A percentile compares a stretch with the other conserved stretches of the same genome.
phyloP scores from a whole-genome alignment of 208 protist genomes.

The Acanthamoeba triangularis region DNA sequence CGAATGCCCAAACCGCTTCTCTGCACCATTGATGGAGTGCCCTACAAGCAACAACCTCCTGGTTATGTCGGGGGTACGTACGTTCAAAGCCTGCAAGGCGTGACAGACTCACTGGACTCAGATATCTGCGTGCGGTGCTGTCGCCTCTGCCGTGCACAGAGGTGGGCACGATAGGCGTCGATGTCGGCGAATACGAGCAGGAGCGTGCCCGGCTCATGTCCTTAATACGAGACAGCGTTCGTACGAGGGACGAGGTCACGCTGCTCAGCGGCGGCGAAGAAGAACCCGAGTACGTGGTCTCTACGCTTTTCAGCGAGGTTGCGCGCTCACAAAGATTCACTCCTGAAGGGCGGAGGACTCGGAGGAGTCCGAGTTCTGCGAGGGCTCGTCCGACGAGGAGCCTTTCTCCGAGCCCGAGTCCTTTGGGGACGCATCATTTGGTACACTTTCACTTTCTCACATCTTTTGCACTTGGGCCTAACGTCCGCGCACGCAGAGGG shows the following conservation, averaged over 20 bases:
- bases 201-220: constrained; percentile 36
- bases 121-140: background rate
- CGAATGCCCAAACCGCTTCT: constrained; percentile 51
- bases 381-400: constrained; percentile 1
- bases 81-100: background rate
- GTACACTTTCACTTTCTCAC: background rate
- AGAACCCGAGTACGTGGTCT: background rate
- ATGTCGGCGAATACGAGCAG: constrained; percentile 72
- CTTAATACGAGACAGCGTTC: background rate
- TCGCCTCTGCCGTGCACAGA: background rate
- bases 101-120: background rate
- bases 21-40: constrained; percentile 66
- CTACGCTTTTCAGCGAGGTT: background rate
- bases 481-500: background rate
- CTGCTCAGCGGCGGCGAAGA: constrained; percentile 47
- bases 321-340: background rate
- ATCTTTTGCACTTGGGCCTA: background rate
- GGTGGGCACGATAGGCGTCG: constrained; percentile 39
- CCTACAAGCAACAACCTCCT: constrained; percentile 71
- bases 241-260: background rate
- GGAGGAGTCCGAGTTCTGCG: constrained; percentile 64
- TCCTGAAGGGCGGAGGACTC: background rate
- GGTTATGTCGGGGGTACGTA: constrained; percentile 55
- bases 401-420: background rate
- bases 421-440: background rate